Conservation (phyloP, 1,139 yeast species). For the Saccharomyces uvarum region DNA sequence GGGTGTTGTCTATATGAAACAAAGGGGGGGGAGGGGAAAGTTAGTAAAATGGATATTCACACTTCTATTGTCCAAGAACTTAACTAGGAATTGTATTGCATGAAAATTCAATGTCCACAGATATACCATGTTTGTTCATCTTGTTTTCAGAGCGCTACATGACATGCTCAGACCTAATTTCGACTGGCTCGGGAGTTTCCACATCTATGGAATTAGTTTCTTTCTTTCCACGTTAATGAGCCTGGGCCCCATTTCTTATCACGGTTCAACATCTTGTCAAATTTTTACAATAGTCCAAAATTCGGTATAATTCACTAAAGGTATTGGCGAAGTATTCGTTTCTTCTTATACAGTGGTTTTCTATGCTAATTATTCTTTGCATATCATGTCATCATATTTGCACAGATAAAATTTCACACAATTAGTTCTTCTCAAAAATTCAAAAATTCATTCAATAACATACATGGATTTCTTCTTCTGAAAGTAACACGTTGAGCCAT, state of each 20-base stretch:
- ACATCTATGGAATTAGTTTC: not conserved
- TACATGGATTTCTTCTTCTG: conserved; percentile 78
- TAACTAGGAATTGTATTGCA: not conserved
- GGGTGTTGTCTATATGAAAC: conserved; percentile 74
- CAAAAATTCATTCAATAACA: conserved; percentile 29
- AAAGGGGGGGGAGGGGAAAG: conserved; percentile 14
- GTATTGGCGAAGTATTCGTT: too few relatives aligned
- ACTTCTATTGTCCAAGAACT: not conserved
- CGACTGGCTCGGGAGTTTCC: too few relatives aligned
- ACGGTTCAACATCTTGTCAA: not conserved
- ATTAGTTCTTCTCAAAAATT: not conserved
- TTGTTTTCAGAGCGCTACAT: too few relatives aligned
- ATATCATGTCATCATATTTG: not conserved
- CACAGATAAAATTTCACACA: not conserved
- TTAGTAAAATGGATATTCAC: conserved; percentile 33
- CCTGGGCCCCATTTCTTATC: not conserved
- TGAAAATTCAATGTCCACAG: not conserved
- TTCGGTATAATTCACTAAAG: not conserved
- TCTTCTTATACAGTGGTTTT: not conserved
- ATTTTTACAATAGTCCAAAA: not conserved
- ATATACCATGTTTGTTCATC: not conserved
- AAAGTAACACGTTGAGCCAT: conserved; percentile 79
- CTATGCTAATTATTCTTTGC: not conserved
- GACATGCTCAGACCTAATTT: too few relatives aligned
- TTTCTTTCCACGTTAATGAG: not conserved